These are phyloP conservation scores for Spergularia marina DNA, from an alignment of 148 eudicot species.

Conservation along the genomic window DNA sequence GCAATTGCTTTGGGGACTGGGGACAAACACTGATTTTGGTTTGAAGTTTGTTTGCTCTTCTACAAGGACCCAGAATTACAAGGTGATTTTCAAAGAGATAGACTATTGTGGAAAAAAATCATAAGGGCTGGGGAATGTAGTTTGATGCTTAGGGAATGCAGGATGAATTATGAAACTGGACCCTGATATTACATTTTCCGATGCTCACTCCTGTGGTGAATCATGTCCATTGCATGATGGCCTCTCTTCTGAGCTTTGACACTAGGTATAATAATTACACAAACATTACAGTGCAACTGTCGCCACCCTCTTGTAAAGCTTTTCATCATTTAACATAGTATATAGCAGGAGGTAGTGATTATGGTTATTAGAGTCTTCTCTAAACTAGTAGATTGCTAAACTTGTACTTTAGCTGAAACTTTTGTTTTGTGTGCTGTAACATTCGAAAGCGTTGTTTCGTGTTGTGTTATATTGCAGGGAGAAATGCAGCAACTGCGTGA, in stretches of 20 bases:
- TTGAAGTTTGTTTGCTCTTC: neutral
- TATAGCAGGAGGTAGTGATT: neutral
- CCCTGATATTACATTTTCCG: neutral
- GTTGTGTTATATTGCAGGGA: conserved; percentile 40
- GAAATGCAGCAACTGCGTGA: conserved; percentile 93
- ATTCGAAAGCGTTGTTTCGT: neutral
- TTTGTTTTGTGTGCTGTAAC: too few species aligned
- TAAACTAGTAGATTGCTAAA: neutral
- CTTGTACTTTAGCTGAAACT: neutral
- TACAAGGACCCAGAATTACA: neutral
- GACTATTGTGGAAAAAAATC: neutral
- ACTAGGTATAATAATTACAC: neutral
- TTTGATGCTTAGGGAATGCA: neutral
- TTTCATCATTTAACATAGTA: neutral
- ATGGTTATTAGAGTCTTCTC: neutral
- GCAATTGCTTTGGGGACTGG: too few species aligned
- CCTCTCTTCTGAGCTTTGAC: neutral
- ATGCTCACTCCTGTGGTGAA: neutral
- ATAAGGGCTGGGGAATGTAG: neutral
- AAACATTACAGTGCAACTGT: neutral
- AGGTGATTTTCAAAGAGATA: neutral
- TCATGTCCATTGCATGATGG: neutral
- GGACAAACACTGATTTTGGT: neutral
- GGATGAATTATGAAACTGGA: neutral
- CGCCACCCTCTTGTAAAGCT: conserved; percentile 7